phyloP scores from a whole-genome alignment of 805 yeast genomes.

The Metschnikowia baotianmanensis region DNA sequence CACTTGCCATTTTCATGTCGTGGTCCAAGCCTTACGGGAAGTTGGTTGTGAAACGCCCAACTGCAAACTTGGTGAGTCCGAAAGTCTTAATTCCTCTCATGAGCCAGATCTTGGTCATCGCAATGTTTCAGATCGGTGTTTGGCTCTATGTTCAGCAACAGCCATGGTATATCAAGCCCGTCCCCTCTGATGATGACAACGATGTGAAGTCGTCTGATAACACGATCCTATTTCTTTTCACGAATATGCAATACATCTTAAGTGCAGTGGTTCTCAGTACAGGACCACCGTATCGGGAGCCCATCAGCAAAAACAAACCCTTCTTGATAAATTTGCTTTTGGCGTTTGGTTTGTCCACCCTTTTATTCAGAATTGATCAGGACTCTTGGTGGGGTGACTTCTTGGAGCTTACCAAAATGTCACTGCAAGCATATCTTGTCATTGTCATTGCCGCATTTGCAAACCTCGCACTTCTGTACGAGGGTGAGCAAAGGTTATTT shows the following conservation, averaged over 20 bases:
- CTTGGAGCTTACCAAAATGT: slow-evolving; percentile 71
- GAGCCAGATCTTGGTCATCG: slow-evolving; percentile 66
- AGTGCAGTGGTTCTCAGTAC: slow-evolving; percentile 80
- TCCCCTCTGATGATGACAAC: slow-evolving; percentile 71
- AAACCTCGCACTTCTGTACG: slow-evolving; percentile 49
- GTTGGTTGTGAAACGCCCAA: slow-evolving; percentile 75
- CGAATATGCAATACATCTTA: slow-evolving; percentile 87
- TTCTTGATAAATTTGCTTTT: slow-evolving; percentile 60
- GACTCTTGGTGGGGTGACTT: slow-evolving; percentile 57
- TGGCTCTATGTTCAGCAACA: slow-evolving; percentile 61
- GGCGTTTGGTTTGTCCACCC: slow-evolving; percentile 49
- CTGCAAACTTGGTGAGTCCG: slow-evolving; percentile 89
- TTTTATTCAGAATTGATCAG: slow-evolving; percentile 54
- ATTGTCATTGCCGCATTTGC: slow-evolving; percentile 45
- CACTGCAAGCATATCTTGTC: slow-evolving; percentile 47
- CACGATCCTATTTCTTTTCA: slow-evolving; percentile 73
- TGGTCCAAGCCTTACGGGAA: slow-evolving; percentile 81
- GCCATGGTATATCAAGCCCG: slow-evolving; percentile 78
- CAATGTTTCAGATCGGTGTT: slow-evolving; percentile 61
- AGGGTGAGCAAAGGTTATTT: slow-evolving; percentile 47
- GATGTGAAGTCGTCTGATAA: slow-evolving; percentile 87
- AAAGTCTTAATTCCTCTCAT: slow-evolving; percentile 80
- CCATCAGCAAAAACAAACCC: slow-evolving; percentile 63
- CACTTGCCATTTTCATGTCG: slow-evolving; percentile 95
- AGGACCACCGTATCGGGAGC: slow-evolving; percentile 92